Conservation (phyloP, 306 rosid species). For the Argentina anserina region DNA sequence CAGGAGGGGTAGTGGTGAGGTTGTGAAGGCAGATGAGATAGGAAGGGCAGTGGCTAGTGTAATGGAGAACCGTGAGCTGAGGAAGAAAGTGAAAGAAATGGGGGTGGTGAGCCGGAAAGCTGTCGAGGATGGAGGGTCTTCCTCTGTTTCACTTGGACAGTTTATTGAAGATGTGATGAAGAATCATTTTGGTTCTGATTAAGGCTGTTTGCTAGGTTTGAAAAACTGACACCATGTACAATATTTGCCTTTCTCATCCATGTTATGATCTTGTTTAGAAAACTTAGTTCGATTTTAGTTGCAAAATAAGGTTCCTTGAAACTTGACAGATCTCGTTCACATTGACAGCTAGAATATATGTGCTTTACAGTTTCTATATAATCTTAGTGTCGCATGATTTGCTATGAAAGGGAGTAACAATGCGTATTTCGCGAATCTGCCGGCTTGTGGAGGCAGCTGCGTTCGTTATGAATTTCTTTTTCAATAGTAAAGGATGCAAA, state of each 20-base stretch:
- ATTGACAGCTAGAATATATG: too few relatives aligned
- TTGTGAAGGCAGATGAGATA: constrained; percentile 50
- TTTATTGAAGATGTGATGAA: constrained; percentile 8
- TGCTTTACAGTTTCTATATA: too few relatives aligned
- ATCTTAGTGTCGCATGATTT: too few relatives aligned
- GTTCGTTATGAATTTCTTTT: too few relatives aligned
- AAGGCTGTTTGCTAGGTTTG: not conserved
- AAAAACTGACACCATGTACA: not conserved
- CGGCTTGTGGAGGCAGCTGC: too few relatives aligned
- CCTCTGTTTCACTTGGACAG: constrained; percentile 1
- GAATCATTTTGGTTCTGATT: not conserved
- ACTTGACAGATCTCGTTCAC: too few relatives aligned
- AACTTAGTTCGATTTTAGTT: not conserved
- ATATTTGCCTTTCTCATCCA: not conserved
- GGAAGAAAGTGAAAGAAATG: constrained; percentile 42
- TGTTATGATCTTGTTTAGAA: not conserved
- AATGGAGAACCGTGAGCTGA: constrained; percentile 34
- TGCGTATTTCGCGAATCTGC: too few relatives aligned
- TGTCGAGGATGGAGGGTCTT: constrained; percentile 37
- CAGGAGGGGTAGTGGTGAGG: constrained; percentile 18
- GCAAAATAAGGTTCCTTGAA: not conserved
- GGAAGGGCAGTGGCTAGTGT: constrained; percentile 31
- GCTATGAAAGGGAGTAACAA: too few relatives aligned
- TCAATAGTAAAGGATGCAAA: too few relatives aligned
- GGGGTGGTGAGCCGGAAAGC: constrained; percentile 36